Percentiles rank a stretch among this genome's conserved stretches.
phyloP scores from a whole-genome alignment of 495 filamentous ascomycete genomes.

The Penicillium cosmopolitanum region DNA sequence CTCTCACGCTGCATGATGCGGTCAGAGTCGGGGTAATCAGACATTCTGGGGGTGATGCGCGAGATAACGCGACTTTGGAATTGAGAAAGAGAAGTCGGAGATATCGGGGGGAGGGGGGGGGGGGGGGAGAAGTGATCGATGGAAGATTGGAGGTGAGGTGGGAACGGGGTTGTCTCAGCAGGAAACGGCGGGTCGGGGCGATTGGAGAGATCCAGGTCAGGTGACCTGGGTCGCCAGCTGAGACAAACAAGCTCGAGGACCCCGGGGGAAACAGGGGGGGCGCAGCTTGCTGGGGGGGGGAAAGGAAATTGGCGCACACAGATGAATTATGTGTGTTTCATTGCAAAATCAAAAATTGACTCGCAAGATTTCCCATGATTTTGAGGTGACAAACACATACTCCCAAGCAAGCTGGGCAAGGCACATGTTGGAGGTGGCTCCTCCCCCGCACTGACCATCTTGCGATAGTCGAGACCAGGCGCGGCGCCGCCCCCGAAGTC shows the following conservation, averaged over 20 bases:
- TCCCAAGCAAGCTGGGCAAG: neutral
- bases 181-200: constrained; percentile 16
- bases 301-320: neutral
- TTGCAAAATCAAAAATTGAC: neutral
- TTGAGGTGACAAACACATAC: neutral
- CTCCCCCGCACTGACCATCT: constrained; percentile 35
- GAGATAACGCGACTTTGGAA: constrained; percentile 8
- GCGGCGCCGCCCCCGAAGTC: neutral
- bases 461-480: constrained; percentile 14
- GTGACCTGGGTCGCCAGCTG: constrained; percentile 25
- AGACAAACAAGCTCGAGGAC: constrained; percentile 24
- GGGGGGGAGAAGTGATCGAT: constrained; percentile 6
- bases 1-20: constrained; percentile 77
- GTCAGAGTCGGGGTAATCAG: constrained; percentile 43
- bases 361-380: neutral
- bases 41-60: constrained; percentile 33
- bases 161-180: constrained; percentile 3
- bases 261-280: constrained; percentile 16
- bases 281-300: constrained; percentile 2
- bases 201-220: constrained; percentile 26
- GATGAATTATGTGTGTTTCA: neutral
- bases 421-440: constrained; percentile 10
- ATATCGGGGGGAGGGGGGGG: constrained; percentile 25
- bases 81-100: constrained; percentile 18
- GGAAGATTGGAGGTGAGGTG: constrained; percentile 2